Base-by-base conservation (phyloP, 2,329 filamentous ascomycete species). In the Exophiala lecanii-corni region DNA sequence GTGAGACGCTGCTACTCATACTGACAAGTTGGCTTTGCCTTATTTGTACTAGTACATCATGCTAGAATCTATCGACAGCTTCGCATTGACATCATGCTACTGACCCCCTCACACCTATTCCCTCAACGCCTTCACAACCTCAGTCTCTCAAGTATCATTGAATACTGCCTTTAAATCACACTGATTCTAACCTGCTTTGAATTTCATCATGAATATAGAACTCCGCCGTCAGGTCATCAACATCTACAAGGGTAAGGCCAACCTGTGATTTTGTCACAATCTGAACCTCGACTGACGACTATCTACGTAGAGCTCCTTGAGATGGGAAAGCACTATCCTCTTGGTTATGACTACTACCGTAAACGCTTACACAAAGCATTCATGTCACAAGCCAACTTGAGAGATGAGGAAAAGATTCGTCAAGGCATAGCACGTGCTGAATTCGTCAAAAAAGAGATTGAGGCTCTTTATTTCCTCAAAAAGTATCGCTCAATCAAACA, bases 361-460 rank as follows among this genome's bases (percentile, higher is more conserved):
- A 77, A 80, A 5, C 79, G 89, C 2, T 70, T 96, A 7, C 89
- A 96, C 68, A 80, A 81, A 48, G 91, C 91, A 1, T 98, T 97
- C 67, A 78, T 82, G 54, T 79, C 80, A 35, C 88, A 94, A 55
- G 78, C 82, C 2, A 65, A 74, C 30, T 60, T 95, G 45, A 74
- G 70, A 2, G 81, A 92, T 54, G 83, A 91, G 50, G 78, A 76
- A 5, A 75, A 86, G 57, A 96, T 98, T 37, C 75, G 73, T 31
- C 74, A 81, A 47, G 86, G 81, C 0, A 87, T 98, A 43, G 74
- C 78, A 30, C 74, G 83, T 47, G 91, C 89, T 1, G 79, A 94
- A 54, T 96, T 85, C 64, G 88, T 97, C 3, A 94, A 87, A 66
- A 96, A 94, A 74, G 91, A 96, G 64, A 87, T 97, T 48, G 89